Percentiles rank a stretch among this genome's conserved stretches.
Conservation (phyloP, 1,284 basidiomycete species). For the Caloboletus firmus region DNA sequence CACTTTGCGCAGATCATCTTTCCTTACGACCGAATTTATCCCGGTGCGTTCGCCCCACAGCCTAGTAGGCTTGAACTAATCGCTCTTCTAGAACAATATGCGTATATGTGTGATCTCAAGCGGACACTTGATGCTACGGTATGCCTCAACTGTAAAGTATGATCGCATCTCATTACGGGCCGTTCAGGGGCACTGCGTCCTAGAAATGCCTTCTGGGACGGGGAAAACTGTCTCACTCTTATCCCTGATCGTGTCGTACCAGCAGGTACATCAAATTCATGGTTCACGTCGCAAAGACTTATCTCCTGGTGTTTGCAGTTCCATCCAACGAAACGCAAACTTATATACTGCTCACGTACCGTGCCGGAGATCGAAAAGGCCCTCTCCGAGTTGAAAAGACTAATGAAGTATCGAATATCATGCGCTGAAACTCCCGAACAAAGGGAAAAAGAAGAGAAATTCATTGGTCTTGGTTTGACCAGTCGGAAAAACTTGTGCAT, state of each 20-base stretch:
- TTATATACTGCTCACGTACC: slow-evolving; percentile 99
- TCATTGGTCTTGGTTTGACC: slow-evolving; percentile 90
- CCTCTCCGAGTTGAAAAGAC: slow-evolving; percentile 89
- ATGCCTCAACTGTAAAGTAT: slow-evolving; percentile 7
- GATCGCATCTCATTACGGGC: background rate
- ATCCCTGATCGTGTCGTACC: slow-evolving; percentile 96
- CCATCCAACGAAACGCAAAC: slow-evolving; percentile 88
- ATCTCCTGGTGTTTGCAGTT: slow-evolving; percentile 52
- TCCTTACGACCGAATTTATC: slow-evolving; percentile 89
- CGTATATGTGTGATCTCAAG: slow-evolving; percentile 99
- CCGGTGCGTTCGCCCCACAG: slow-evolving; percentile 48
- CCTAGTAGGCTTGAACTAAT: slow-evolving; percentile 7
- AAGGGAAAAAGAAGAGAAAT: slow-evolving; percentile 77
- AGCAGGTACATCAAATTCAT: slow-evolving; percentile 65
- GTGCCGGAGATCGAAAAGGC: slow-evolving; percentile 99
- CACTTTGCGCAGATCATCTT: slow-evolving; percentile 69
- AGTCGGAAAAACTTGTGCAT: slow-evolving; percentile 97
- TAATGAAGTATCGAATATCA: slow-evolving; percentile 87
- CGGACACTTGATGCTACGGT: slow-evolving; percentile 91
- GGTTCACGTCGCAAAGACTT: background rate
- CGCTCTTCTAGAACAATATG: slow-evolving; percentile 81
- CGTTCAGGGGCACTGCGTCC: slow-evolving; percentile 90
- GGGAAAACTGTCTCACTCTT: slow-evolving; percentile 98
- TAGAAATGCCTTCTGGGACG: slow-evolving; percentile 99
- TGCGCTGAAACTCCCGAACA: slow-evolving; percentile 73